Evolutionary conservation across 75 land plant genomes (phyloP).

Genomic region (Picea glauca): DNA sequence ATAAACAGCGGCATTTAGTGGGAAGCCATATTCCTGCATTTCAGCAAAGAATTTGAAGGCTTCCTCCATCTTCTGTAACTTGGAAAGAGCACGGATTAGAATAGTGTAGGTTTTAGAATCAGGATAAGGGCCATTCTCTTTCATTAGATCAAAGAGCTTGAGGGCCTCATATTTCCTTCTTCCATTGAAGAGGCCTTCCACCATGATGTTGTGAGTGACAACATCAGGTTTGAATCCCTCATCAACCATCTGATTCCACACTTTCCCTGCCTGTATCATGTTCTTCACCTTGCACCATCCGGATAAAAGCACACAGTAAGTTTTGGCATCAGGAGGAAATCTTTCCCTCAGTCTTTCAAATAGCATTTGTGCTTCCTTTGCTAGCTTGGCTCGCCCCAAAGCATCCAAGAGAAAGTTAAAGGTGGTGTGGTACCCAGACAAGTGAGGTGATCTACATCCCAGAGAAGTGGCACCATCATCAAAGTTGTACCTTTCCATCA

Average conservation of each 20-base stretch:
- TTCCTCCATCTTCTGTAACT: slow-evolving; percentile 38
- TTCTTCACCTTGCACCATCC: slow-evolving; percentile 69
- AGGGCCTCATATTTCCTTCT: slow-evolving; percentile 47
- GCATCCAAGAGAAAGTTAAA: slow-evolving; percentile 43
- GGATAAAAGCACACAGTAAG: slow-evolving; percentile 42
- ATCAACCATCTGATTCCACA: slow-evolving; percentile 74
- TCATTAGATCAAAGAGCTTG: slow-evolving; percentile 61
- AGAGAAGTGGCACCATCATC: not conserved
- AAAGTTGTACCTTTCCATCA: slow-evolving; percentile 56
- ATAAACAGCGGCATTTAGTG: slow-evolving; percentile 52
- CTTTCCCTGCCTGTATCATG: slow-evolving; percentile 46
- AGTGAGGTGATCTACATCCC: too few species aligned
- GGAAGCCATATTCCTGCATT: slow-evolving; percentile 34
- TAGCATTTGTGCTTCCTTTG: slow-evolving; percentile 46
- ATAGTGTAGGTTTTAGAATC: slow-evolving; percentile 47
- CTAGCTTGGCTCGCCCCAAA: slow-evolving; percentile 53
- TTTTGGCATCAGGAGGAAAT: slow-evolving; percentile 43
- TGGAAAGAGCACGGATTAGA: slow-evolving; percentile 51
- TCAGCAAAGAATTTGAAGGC: slow-evolving; percentile 46
- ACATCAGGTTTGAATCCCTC: slow-evolving; percentile 55
- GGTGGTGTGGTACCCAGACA: slow-evolving; percentile 23
- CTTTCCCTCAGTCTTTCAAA: slow-evolving; percentile 45
- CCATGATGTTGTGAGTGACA: slow-evolving; percentile 49
- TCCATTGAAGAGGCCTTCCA: slow-evolving; percentile 50
- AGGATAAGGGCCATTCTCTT: slow-evolving; percentile 54